Evolutionary conservation across 768 basidiomycete species (phyloP).

Genomic region (Dacryopinax spathularia): DNA sequence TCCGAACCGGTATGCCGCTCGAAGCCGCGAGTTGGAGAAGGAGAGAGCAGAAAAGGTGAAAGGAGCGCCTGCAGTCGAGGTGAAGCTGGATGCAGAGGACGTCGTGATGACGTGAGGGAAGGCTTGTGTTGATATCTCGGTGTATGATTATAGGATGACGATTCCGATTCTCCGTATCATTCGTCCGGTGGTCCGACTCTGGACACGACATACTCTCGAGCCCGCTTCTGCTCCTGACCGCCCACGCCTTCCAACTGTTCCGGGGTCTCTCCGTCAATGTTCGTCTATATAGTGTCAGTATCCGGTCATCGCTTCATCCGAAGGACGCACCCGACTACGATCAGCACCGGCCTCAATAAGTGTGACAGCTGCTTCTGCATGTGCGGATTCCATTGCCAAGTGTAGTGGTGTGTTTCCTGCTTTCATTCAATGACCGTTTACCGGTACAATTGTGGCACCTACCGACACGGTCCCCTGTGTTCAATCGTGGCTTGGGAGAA

Average conservation of each 20-base stretch:
- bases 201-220: constrained; percentile 59
- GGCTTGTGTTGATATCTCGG: too few relatives aligned
- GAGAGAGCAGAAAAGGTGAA: constrained; percentile 20
- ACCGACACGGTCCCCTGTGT: constrained; percentile 73
- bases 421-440: constrained; percentile 7
- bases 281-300: constrained; percentile 36
- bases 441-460: constrained; percentile 15
- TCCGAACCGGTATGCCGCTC: constrained; percentile 55
- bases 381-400: constrained; percentile 91
- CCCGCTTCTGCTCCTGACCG: constrained; percentile 73
- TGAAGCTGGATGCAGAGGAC: not conserved
- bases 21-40: constrained; percentile 15
- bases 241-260: constrained; percentile 84
- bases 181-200: constrained; percentile 16
- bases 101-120: not conserved
- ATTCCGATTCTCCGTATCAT: not conserved
- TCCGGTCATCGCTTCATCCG: not conserved
- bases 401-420: constrained; percentile 91
- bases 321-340: constrained; percentile 56
- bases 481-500: constrained; percentile 49
- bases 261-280: constrained; percentile 71
- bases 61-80: not conserved
- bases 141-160: too few relatives aligned
- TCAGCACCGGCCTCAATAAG: constrained; percentile 94
- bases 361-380: constrained; percentile 77